These are phyloP conservation scores for Cutaneotrichosporon cutaneum DNA, from an alignment of 1,284 basidiomycete species.

Conservation along the genomic window DNA sequence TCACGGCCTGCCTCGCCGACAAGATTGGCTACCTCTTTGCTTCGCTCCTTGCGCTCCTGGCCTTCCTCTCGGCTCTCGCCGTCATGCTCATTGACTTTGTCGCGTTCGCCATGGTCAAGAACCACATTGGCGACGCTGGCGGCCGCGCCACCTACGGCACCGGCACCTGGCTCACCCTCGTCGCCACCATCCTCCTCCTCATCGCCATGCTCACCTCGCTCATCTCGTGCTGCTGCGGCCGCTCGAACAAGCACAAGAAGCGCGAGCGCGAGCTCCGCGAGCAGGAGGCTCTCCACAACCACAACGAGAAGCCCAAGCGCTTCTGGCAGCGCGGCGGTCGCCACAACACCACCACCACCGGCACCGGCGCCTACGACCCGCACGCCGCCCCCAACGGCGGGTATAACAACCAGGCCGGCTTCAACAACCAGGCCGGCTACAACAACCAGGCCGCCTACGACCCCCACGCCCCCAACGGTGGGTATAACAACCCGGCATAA, in stretches of 20 bases:
- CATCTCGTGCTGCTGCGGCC: conserved; percentile 38
- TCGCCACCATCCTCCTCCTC: conserved; percentile 43
- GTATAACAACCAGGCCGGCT: neutral
- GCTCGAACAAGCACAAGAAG: conserved; percentile 22
- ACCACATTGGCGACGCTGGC: conserved; percentile 31
- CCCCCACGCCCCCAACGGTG: neutral
- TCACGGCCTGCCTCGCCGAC: conserved; percentile 43
- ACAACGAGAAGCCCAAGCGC: neutral
- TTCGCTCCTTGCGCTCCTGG: conserved; percentile 38
- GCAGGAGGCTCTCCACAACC: neutral
- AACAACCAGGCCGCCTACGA: neutral
- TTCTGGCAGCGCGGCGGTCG: neutral
- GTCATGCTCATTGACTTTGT: conserved; percentile 49
- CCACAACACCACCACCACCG: neutral
- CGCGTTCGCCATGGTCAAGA: conserved; percentile 36
- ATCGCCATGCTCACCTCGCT: conserved; percentile 38
- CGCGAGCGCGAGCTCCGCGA: conserved; percentile 7
- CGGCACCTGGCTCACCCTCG: conserved; percentile 46
- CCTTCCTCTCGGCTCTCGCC: conserved; percentile 45
- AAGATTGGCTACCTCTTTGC: conserved; percentile 49
- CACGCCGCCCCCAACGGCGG: neutral
- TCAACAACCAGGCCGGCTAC: too few species aligned
- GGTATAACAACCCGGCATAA: neutral
- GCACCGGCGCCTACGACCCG: neutral
- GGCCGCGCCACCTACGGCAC: conserved; percentile 33